A percentile compares a stretch with the other conserved stretches of the same genome.
These are phyloP conservation scores for Aspergillus nidulans DNA, from an alignment of 495 filamentous ascomycete species.

Conservation along the genomic window DNA sequence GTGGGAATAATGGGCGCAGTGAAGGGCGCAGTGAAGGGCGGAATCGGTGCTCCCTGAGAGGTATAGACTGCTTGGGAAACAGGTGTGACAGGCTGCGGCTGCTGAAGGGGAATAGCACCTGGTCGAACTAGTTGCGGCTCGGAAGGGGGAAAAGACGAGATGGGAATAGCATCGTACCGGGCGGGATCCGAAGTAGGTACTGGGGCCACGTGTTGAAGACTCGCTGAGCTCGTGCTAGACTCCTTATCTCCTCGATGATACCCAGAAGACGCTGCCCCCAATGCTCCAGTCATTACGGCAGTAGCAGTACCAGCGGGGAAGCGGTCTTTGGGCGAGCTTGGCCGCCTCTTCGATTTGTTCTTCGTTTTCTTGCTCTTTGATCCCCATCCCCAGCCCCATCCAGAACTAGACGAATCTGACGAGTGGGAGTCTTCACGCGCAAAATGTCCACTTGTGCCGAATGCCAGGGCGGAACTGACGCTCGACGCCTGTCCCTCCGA, in stretches of 20 bases:
- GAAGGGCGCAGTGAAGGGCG: constrained; percentile 34
- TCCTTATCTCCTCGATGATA: constrained; percentile 18
- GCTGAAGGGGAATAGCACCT: constrained; percentile 51
- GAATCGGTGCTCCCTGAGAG: constrained; percentile 34
- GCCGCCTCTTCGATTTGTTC: constrained; percentile 31
- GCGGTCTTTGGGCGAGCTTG: constrained; percentile 15
- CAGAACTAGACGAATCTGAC: constrained; percentile 47
- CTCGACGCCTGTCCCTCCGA: constrained; percentile 46
- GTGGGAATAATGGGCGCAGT: constrained; percentile 30
- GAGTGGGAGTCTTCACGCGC: constrained; percentile 43
- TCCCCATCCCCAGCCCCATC: constrained; percentile 60
- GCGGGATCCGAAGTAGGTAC: constrained; percentile 58
- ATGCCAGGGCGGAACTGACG: constrained; percentile 54
- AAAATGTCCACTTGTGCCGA: constrained; percentile 39
- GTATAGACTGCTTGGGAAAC: constrained; percentile 54
- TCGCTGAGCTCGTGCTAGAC: constrained; percentile 27
- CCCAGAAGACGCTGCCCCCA: constrained; percentile 31
- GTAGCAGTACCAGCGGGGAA: constrained; percentile 21
- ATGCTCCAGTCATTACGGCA: constrained; percentile 22
- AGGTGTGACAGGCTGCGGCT: constrained; percentile 53
- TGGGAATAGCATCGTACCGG: constrained; percentile 49
- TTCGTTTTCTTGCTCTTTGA: constrained; percentile 41
- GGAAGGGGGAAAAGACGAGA: constrained; percentile 42
- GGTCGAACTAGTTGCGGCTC: constrained; percentile 46
- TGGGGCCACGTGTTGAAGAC: constrained; percentile 50